Evolutionary conservation across 768 basidiomycete species (phyloP).

Genomic region (Lentinus tigrinus): DNA sequence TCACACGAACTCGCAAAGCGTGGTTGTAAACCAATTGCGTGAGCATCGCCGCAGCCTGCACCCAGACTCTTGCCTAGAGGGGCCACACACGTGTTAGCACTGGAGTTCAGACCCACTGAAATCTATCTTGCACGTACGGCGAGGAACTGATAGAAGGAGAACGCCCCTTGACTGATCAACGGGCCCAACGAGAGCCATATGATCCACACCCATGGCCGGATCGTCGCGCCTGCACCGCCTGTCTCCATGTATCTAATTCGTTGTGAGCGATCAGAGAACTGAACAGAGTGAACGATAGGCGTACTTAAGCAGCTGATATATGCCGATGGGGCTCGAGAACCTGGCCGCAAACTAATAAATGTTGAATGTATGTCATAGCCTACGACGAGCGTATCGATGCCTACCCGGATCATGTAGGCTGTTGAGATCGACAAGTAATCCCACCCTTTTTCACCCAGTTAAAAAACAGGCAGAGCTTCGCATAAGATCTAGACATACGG

Average conservation of each 20-base stretch:
- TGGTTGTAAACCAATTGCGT: slow-evolving; percentile 53
- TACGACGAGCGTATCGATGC: not conserved
- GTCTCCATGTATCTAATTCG: slow-evolving; percentile 31
- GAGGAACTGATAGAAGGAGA: slow-evolving; percentile 52
- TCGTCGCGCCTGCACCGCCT: slow-evolving; percentile 43
- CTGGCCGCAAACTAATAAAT: too few species aligned
- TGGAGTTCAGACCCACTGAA: not conserved
- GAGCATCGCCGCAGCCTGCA: slow-evolving; percentile 48
- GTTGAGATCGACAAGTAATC: not conserved
- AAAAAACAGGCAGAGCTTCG: too few species aligned
- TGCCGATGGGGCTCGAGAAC: slow-evolving; percentile 5
- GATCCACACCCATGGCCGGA: slow-evolving; percentile 74
- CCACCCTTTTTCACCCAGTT: too few species aligned
- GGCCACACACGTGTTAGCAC: not conserved
- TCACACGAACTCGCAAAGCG: slow-evolving; percentile 59
- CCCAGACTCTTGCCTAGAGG: slow-evolving; percentile 41
- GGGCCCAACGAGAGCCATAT: slow-evolving; percentile 48
- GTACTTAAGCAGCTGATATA: slow-evolving; percentile 36
- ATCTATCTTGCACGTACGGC: not conserved
- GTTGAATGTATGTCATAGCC: too few species aligned
- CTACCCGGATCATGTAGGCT: not conserved
- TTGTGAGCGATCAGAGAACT: not conserved
- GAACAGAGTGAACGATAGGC: not conserved
- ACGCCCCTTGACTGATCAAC: slow-evolving; percentile 37
- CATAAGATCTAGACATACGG: not conserved